A percentile compares a stretch with the other conserved stretches of the same genome.
These are phyloP conservation scores for Petasospora fabianii DNA, from an alignment of 1,139 yeast species.

Conservation along the genomic window DNA sequence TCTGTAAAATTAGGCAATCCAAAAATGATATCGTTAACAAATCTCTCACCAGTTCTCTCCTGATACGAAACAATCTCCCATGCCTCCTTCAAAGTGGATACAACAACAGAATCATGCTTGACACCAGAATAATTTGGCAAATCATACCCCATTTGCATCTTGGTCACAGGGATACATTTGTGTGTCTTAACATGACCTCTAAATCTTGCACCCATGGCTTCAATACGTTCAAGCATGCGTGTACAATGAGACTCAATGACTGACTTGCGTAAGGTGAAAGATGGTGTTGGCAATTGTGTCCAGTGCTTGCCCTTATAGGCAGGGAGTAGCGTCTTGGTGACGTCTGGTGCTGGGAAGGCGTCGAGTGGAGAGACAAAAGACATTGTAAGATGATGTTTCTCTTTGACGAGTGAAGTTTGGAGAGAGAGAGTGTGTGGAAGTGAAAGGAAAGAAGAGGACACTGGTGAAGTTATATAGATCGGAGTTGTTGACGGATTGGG, in stretches of 20 bases:
- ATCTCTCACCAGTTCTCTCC: conserved; percentile 35
- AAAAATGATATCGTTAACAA: conserved; percentile 57
- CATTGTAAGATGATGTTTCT: conserved; percentile 9
- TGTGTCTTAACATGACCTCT: conserved; percentile 78
- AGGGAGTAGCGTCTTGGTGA: conserved; percentile 10
- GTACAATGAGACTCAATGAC: conserved; percentile 37
- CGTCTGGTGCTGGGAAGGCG: conserved; percentile 17
- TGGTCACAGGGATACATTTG: conserved; percentile 50
- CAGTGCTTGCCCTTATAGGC: conserved; percentile 31
- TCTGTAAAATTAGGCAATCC: conserved; percentile 65
- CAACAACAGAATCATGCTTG: conserved; percentile 50
- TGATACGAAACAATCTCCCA: conserved; percentile 48
- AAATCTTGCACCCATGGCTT: conserved; percentile 31
- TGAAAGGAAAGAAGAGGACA: neutral
- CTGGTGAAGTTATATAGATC: neutral
- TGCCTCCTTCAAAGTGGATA: conserved; percentile 68
- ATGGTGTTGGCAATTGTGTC: conserved; percentile 50
- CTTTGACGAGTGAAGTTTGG: neutral
- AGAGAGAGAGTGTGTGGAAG: neutral
- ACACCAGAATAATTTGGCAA: conserved; percentile 36
- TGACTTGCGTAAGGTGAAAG: conserved; percentile 41
- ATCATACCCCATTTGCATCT: conserved; percentile 42
- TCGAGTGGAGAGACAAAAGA: conserved; percentile 13
- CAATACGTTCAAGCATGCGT: conserved; percentile 36
- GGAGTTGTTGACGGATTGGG: too few species aligned